Base-by-base conservation (phyloP, 2,329 filamentous ascomycete species). In the Monilinia fructigena region DNA sequence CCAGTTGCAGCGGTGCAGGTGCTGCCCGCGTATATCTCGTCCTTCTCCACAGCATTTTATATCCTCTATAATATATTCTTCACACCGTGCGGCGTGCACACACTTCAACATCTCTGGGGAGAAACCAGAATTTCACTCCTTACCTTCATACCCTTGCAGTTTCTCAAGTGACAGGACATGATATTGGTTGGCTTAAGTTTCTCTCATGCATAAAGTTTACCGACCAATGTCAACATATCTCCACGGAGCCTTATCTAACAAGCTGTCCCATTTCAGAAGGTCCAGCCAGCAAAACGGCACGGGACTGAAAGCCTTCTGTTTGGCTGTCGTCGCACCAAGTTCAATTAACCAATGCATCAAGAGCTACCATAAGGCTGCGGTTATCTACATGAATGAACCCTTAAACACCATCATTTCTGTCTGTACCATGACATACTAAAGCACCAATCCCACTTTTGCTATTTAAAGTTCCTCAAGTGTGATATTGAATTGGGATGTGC, bases 241-340 rank as follows among this genome's bases (percentile, higher is more conserved):
- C 61, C 61, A 47, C 61, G 61, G 61, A 63, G 50, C 61, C 61
- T 63, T 63, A 16, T 42, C 50, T 42, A n/a, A 54, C 14, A 50
- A 38, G 20, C 8, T 26, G 31, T 60, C 56, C 18, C 12, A 38
- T 55, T 55, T 55, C 26, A 54, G 60, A 40, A 63, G 26, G 60
- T 63, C 18, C 23, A 40, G 38, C 60, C 48, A 42, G 38, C 10
- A 47, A 42, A 10, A 7, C 35, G 20, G 26, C 56, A 23, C 26
- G 8, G 28, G 23, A 50, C 20, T 60, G 45, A 60, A 60, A 60
- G 56, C 56, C 56, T 60, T 60, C 45, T 50, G 7, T 60, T 60
- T 50, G 28, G n/a, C 7, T 48, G 56, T 60, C 31, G 56, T 60
- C 28, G 56, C 45, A 60, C 56, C 11, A 48, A 60, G 48, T 26